Evolutionary conservation across 1,284 basidiomycete species (phyloP).

Genomic region (Tilletiaria anomala): DNA sequence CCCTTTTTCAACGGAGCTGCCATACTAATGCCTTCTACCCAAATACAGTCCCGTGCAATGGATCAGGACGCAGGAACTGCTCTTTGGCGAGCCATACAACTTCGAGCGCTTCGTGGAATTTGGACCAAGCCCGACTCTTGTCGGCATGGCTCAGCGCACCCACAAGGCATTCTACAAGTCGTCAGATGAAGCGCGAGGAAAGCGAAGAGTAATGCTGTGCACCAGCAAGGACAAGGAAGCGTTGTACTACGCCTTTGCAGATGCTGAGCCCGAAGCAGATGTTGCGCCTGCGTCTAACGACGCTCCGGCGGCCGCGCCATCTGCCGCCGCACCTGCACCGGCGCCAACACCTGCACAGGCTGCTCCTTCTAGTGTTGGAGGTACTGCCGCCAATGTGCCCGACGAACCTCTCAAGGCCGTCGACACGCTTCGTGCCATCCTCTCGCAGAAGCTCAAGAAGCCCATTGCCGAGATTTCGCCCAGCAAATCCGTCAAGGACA

Average conservation of each 20-base stretch:
- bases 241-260: constrained; percentile 95
- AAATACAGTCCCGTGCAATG: constrained; percentile 72
- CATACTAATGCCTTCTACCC: too few relatives aligned
- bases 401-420: constrained; percentile 82
- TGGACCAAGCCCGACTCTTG: constrained; percentile 87
- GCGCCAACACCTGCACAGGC: constrained; percentile 45
- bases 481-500: constrained; percentile 93
- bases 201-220: constrained; percentile 69
- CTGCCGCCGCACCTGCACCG: constrained; percentile 41
- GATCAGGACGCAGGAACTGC: constrained; percentile 94
- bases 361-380: constrained; percentile 44
- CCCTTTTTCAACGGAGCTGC: too few relatives aligned
- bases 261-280: constrained; percentile 48
- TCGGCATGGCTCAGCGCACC: constrained; percentile 88
- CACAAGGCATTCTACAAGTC: constrained; percentile 90
- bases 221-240: constrained; percentile 90
- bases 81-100: constrained; percentile 65
- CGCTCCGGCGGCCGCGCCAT: constrained; percentile 37
- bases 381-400: constrained; percentile 54
- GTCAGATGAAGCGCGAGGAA: constrained; percentile 68
- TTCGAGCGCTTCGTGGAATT: constrained; percentile 92
- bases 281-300: constrained; percentile 40
- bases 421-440: constrained; percentile 74
- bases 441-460: constrained; percentile 98
- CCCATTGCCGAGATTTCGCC: constrained; percentile 70